Evolutionary conservation across 495 filamentous ascomycete genomes (phyloP), one percentile per base, ranked within the genome.

Genomic region (Neurospora terricola): DNA sequence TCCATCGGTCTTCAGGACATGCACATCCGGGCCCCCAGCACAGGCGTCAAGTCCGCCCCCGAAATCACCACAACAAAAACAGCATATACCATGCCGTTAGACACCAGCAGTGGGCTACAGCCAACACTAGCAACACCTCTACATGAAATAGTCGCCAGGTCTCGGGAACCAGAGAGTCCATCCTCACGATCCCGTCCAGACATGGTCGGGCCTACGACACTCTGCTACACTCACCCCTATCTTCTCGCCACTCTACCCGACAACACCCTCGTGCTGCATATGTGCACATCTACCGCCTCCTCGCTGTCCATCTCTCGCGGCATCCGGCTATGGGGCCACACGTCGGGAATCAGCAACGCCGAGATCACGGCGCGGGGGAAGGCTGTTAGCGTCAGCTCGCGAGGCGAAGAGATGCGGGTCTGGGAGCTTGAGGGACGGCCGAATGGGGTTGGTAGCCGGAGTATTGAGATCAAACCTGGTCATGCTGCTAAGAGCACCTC

Each of bases 201-300:
- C 69, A 76, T 30, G 38, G 73, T 79, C 69, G 81, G 87, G 34
- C 93, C 93, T 54, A 94, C 91, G 14, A 92, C 89, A 1, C 83
- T 98, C 45, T 92, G 92, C 66, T 97, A 97, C 81, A 91, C 90
- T 12, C 94, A 97, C 76, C 96, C 96, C 6, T 99, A 98, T 76
- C 89, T 99, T 10, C 85, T 99, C 10, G 90, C 92, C 7, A 93
- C 94, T 0, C 90, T 97, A 74, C 89, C 91, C 4, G 96, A 99
- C 78, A 99, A 99, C 77, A 99, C 96, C 0, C 84, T 99, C 70
- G 92, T 94, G 0, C 86, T 97, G 73, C 93, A 96, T 76, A 86
- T 97, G 43, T 92, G 95, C 76, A 93, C 87, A 43, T 97, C 94
- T 2, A 92, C 87, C 9, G 82, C 88, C 5, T 82, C 87, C 0